Evolutionary conservation across 1,284 basidiomycete species (phyloP).

Genomic region (Golubevia pallescens): DNA sequence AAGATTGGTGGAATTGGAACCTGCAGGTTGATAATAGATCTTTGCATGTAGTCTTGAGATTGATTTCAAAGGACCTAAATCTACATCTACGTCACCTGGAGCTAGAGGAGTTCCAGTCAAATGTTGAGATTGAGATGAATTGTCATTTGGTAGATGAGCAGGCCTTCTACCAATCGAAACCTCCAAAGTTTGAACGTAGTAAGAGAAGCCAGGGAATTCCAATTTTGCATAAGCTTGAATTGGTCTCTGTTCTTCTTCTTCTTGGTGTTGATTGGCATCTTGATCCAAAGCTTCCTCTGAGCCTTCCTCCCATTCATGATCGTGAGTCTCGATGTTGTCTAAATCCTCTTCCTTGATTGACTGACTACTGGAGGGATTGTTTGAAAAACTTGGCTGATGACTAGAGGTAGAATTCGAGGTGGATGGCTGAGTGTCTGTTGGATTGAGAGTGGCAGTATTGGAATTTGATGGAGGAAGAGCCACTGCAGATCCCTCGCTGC

Average conservation of each 20-base stretch:
- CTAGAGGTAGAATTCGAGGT: background rate
- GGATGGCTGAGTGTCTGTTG: background rate
- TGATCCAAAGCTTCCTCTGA: background rate
- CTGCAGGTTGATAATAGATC: slow-evolving; percentile 71
- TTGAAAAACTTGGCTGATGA: background rate
- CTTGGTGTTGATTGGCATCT: no score
- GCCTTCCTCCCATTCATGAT: background rate
- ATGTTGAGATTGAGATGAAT: slow-evolving; percentile 7
- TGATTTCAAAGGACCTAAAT: slow-evolving; percentile 93
- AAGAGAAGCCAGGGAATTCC: slow-evolving; percentile 86
- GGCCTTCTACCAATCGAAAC: slow-evolving; percentile 73
- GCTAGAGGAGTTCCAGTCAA: slow-evolving; percentile 15
- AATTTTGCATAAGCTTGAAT: slow-evolving; percentile 92
- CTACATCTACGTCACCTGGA: slow-evolving; percentile 74
- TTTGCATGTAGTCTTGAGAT: slow-evolving; percentile 94
- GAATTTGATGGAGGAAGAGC: no score
- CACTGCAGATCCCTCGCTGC: no score
- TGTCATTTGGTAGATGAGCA: slow-evolving; percentile 21
- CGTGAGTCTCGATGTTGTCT: background rate
- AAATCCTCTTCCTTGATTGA: background rate
- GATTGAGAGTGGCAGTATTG: no score
- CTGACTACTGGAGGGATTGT: no score
- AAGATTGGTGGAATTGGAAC: background rate
- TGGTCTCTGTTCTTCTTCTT: slow-evolving; percentile 28
- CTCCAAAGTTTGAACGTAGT: slow-evolving; percentile 80